phyloP scores from a whole-genome alignment of 2,329 filamentous ascomycete species.

The Biscogniauxia marginata region DNA sequence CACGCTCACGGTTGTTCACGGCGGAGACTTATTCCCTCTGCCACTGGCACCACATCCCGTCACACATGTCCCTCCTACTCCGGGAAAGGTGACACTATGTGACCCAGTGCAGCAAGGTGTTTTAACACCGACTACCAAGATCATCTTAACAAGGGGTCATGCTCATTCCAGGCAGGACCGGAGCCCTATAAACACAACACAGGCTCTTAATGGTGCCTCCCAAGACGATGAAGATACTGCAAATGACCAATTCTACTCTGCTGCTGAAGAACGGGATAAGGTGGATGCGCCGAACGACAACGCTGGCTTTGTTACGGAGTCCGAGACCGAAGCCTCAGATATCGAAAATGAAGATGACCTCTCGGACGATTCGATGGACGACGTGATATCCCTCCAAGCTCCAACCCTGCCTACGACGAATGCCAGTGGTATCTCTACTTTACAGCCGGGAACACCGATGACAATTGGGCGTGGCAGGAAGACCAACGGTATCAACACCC shows the following conservation, averaged over 20 bases:
- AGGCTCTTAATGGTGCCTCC: slow-evolving; percentile 56
- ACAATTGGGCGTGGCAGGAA: slow-evolving; percentile 63
- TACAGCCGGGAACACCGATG: slow-evolving; percentile 78
- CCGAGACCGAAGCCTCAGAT: slow-evolving; percentile 61
- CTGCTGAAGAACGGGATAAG: slow-evolving; percentile 73
- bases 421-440: slow-evolving; percentile 75
- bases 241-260: slow-evolving; percentile 90
- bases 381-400: slow-evolving; percentile 85
- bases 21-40: slow-evolving; percentile 75
- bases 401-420: slow-evolving; percentile 76
- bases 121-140: slow-evolving; percentile 73
- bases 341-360: slow-evolving; percentile 69
- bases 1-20: slow-evolving; percentile 73
- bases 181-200: slow-evolving; percentile 46
- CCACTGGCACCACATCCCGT: slow-evolving; percentile 82
- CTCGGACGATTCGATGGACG: slow-evolving; percentile 88
- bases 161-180: slow-evolving; percentile 54
- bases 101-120: slow-evolving; percentile 91
- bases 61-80: slow-evolving; percentile 79
- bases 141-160: slow-evolving; percentile 71
- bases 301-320: slow-evolving; percentile 59
- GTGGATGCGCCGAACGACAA: slow-evolving; percentile 59
- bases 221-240: slow-evolving; percentile 78
- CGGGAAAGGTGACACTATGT: slow-evolving; percentile 86
- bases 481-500: slow-evolving; percentile 74